Evolutionary conservation across 1,284 basidiomycete species (phyloP).

Genomic region (Nidula niveotomentosa): DNA sequence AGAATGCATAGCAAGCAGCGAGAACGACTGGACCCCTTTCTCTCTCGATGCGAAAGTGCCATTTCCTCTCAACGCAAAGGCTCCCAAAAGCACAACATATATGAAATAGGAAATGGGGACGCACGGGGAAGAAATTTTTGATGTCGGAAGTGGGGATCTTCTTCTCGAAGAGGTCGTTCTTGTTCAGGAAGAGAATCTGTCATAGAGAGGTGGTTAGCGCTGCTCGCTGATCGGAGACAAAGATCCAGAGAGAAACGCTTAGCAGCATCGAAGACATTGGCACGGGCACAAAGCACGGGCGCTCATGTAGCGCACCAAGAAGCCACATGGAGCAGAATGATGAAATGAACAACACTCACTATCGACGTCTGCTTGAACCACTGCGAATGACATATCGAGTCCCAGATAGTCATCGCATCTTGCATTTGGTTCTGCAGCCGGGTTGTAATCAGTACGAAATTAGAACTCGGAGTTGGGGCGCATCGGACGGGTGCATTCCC

Average conservation of each 20-base stretch:
- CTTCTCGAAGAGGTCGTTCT: conserved; percentile 85
- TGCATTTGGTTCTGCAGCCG: conserved; percentile 86
- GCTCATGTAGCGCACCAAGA: no score
- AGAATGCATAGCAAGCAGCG: not conserved
- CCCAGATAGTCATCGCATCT: conserved; percentile 94
- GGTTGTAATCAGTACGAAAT: not conserved
- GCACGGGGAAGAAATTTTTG: conserved; percentile 81
- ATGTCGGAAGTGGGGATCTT: conserved; percentile 85
- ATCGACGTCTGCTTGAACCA: conserved; percentile 94
- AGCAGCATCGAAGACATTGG: no score
- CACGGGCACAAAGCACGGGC: no score
- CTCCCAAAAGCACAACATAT: not conserved
- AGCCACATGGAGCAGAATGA: not conserved
- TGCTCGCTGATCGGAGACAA: no score
- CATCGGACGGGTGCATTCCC: no score
- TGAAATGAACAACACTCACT: conserved; percentile 41
- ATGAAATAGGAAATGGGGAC: conserved; percentile 17
- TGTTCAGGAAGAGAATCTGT: conserved; percentile 90
- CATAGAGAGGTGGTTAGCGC: conserved; percentile 1
- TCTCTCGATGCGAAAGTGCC: no score
- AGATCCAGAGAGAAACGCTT: no score
- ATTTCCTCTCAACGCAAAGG: no score
- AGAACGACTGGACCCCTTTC: no score
- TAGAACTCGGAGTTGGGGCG: no score
- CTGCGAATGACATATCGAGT: conserved; percentile 90